Evolutionary conservation across 2,329 filamentous ascomycete species (phyloP).

Genomic region (Dryadomyces sulphureus): DNA sequence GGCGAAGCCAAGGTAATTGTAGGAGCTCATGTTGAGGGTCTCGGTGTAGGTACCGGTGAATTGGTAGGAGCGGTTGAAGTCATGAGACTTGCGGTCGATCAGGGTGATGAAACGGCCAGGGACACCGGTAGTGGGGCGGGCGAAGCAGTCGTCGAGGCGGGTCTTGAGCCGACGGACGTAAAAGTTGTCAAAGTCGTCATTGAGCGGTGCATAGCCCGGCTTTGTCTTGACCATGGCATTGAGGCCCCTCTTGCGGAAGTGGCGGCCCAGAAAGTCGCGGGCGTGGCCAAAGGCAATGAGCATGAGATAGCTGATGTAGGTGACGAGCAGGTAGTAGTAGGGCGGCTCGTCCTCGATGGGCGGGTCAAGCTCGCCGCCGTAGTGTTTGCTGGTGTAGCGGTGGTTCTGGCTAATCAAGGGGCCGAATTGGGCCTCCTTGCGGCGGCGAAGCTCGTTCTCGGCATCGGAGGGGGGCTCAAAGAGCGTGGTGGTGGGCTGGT

Average conservation of each 20-base stretch:
- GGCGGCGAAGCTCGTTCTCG: conserved; percentile 61
- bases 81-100: conserved; percentile 76
- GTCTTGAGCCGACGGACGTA: conserved; percentile 87
- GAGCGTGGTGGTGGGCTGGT: conserved; percentile 56
- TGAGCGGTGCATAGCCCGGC: conserved; percentile 87
- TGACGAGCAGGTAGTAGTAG: conserved; percentile 93
- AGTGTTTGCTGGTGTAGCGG: conserved; percentile 77
- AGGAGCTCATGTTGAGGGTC: conserved; percentile 96
- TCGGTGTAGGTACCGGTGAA: conserved; percentile 84
- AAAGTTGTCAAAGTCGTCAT: conserved; percentile 98
- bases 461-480: conserved; percentile 80
- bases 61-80: conserved; percentile 83
- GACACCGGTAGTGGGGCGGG: conserved; percentile 80
- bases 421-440: conserved; percentile 80
- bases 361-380: conserved; percentile 63
- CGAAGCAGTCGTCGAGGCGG: conserved; percentile 93
- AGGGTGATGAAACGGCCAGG: conserved; percentile 89
- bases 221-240: conserved; percentile 71
- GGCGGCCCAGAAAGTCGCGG: conserved; percentile 94
- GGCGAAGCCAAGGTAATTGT: conserved; percentile 97
- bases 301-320: conserved; percentile 94
- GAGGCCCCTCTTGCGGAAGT: conserved; percentile 67
- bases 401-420: conserved; percentile 69
- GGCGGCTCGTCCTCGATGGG: conserved; percentile 90
- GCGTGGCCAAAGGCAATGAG: conserved; percentile 92